Evolutionary conservation across 805 yeast genomes (phyloP).

Genomic region (Maudiozyma turicensis): DNA sequence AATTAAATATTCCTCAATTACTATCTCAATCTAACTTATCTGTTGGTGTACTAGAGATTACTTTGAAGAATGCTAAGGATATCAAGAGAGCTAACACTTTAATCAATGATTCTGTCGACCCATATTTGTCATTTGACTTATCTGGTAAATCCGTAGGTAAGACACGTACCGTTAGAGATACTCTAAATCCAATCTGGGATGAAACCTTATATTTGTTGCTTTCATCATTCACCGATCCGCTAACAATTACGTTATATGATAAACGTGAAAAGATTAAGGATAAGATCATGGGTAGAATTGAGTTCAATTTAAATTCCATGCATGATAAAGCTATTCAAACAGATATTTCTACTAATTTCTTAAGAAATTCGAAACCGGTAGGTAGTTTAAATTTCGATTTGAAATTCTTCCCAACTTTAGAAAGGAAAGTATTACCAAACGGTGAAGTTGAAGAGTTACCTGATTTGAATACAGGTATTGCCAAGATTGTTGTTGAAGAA

Average conservation of each 20-base stretch:
- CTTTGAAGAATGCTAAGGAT: conserved; percentile 54
- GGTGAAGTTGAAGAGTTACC: conserved; percentile 83
- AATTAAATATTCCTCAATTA: conserved; percentile 83
- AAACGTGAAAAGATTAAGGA: conserved; percentile 68
- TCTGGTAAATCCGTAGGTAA: conserved; percentile 49
- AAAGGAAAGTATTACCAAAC: conserved; percentile 51
- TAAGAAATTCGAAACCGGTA: conserved; percentile 75
- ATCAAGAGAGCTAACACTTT: conserved; percentile 58
- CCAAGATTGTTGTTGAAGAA: conserved; percentile 42
- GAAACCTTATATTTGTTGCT: conserved; percentile 66
- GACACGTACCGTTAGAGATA: conserved; percentile 59
- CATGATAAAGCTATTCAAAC: conserved; percentile 42
- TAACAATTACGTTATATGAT: conserved; percentile 62
- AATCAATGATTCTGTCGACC: conserved; percentile 76
- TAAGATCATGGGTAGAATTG: conserved; percentile 66
- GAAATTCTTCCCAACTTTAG: conserved; percentile 66
- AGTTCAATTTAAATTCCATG: conserved; percentile 61
- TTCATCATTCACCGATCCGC: conserved; percentile 71
- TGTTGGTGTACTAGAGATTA: conserved; percentile 73
- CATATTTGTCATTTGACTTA: conserved; percentile 70
- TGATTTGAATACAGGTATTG: conserved; percentile 89
- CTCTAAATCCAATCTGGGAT: conserved; percentile 72
- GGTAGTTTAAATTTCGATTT: conserved; percentile 67
- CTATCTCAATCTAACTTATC: conserved; percentile 81
- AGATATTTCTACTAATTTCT: conserved; percentile 44